Percentiles rank a stretch among this genome's conserved stretches.
Conservation (phyloP, 192 early-diverging fungal species). For the Lobosporangium transversale region DNA sequence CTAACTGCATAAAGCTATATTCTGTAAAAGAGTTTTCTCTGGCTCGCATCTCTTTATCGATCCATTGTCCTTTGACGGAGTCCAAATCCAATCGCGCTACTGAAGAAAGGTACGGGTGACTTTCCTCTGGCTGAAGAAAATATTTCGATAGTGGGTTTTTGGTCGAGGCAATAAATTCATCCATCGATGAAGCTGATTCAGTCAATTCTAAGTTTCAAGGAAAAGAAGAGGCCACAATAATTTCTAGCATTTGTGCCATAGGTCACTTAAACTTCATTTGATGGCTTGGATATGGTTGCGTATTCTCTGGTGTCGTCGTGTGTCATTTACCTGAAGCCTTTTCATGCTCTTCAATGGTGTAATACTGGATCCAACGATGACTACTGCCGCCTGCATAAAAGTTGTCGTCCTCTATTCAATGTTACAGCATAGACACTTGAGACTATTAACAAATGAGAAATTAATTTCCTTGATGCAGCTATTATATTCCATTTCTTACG, state of each 20-base stretch:
- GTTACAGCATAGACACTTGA: too few relatives aligned
- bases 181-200: constrained; percentile 22
- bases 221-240: background rate
- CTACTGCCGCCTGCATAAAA: constrained; percentile 51
- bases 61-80: constrained; percentile 36
- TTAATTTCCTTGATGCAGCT: background rate
- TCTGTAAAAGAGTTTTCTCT: constrained; percentile 31
- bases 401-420: constrained; percentile 40
- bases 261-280: background rate
- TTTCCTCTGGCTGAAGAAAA: constrained; percentile 45
- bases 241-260: background rate
- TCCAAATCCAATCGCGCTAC: constrained; percentile 28
- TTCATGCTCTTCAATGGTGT: constrained; percentile 15
- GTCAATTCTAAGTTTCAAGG: background rate
- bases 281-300: background rate
- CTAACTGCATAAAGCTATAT: constrained; percentile 39
- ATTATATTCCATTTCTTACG: constrained; percentile 14
- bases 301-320: background rate
- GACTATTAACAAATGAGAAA: too few relatives aligned
- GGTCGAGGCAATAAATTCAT: constrained; percentile 36
- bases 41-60: constrained; percentile 43
- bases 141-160: constrained; percentile 36
- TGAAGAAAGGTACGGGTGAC: constrained; percentile 4
- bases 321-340: constrained; percentile 20
- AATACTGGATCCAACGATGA: constrained; percentile 55